phyloP scores from a whole-genome alignment of 768 basidiomycete genomes.

The Cubamyces lactineus region DNA sequence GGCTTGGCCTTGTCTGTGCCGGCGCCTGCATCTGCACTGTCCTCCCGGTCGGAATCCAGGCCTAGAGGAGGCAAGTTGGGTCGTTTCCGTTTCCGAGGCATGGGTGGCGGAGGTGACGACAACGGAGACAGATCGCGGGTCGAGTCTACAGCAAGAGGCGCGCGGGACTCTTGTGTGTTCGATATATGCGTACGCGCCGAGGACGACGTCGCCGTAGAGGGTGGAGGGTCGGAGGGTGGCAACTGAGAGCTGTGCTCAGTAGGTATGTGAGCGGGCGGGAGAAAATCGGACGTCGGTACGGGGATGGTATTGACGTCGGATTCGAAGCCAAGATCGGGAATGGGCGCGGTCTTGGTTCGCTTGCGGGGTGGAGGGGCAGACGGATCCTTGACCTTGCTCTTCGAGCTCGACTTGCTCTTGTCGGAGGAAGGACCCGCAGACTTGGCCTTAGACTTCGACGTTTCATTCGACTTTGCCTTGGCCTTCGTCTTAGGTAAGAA shows the following conservation, averaged over 20 bases:
- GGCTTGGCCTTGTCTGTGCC: not conserved
- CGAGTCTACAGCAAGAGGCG: not conserved
- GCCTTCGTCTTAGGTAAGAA: conserved; percentile 23
- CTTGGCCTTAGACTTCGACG: conserved; percentile 3
- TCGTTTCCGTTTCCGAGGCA: conserved; percentile 27
- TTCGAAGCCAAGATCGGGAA: conserved; percentile 15
- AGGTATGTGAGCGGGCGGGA: not conserved
- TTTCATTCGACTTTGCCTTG: conserved; percentile 18
- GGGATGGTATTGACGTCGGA: conserved; percentile 30
- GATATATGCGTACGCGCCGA: conserved; percentile 2
- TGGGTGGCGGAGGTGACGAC: conserved; percentile 20
- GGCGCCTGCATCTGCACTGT: not conserved
- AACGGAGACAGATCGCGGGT: conserved; percentile 12
- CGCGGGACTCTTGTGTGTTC: conserved; percentile 10
- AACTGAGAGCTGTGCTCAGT: conserved; percentile 26
- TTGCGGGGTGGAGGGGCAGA: conserved; percentile 14
- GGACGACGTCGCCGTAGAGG: conserved; percentile 17
- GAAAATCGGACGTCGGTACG: conserved; percentile 27
- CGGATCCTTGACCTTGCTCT: conserved; percentile 10
- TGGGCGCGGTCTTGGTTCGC: conserved; percentile 18
- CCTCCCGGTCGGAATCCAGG: not conserved
- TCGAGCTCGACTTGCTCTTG: not conserved
- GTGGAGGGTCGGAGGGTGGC: conserved; percentile 33
- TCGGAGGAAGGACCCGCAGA: not conserved
- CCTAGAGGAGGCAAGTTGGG: not conserved